phyloP scores from a whole-genome alignment of 2,329 filamentous ascomycete genomes.

The Trichoderma oligosporum region DNA sequence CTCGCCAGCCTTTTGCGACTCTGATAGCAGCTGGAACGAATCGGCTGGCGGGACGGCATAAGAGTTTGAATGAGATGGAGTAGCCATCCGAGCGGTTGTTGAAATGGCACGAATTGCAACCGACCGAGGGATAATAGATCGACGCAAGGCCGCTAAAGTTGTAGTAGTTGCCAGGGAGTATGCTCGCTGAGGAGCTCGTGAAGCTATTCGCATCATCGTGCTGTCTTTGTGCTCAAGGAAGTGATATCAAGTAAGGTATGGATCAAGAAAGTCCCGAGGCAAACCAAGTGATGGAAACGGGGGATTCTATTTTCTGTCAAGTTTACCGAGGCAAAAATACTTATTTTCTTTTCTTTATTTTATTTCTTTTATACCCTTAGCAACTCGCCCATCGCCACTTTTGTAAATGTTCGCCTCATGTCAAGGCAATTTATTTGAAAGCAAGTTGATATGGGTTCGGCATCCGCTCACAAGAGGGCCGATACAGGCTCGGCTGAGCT shows the following conservation, averaged over 20 bases:
- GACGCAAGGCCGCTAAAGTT: conserved; percentile 21
- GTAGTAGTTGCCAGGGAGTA: conserved; percentile 23
- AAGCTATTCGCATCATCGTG: conserved; percentile 34
- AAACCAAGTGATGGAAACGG: too few species aligned
- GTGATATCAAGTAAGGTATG: too few species aligned
- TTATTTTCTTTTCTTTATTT: background rate
- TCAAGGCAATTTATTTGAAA: background rate
- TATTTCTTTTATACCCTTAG: background rate
- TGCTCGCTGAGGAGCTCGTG: conserved; percentile 31
- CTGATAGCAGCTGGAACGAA: conserved; percentile 80
- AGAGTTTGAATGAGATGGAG: conserved; percentile 20
- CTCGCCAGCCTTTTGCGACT: conserved; percentile 69
- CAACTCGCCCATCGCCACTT: background rate
- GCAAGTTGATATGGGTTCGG: conserved; percentile 3
- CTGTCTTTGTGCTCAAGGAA: background rate
- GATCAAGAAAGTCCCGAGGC: too few species aligned
- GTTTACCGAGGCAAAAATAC: conserved; percentile 2
- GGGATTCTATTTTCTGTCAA: background rate
- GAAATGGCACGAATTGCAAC: conserved; percentile 32
- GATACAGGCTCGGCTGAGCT: conserved; percentile 17
- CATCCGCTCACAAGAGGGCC: conserved; percentile 1
- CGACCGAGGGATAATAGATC: conserved; percentile 17
- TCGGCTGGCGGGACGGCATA: conserved; percentile 53
- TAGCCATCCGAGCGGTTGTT: conserved; percentile 32
- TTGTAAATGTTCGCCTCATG: background rate